phyloP scores from a whole-genome alignment of 805 yeast genomes.

The Candida corydali region DNA sequence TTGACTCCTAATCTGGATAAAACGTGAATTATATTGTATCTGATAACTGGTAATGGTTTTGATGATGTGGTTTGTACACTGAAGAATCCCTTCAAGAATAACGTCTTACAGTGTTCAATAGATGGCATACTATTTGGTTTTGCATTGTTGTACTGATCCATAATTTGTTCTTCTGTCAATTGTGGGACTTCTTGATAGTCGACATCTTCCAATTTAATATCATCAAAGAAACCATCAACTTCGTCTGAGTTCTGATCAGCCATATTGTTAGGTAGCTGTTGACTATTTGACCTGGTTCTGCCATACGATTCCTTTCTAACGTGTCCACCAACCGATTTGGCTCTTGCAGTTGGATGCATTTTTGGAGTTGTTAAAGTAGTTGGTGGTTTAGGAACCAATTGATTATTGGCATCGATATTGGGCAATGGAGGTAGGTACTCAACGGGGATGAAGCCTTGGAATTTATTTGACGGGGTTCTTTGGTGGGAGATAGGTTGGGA shows the following conservation, averaged over 20 bases:
- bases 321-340: slow-evolving; percentile 80
- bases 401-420: slow-evolving; percentile 28
- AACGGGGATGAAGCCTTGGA: slow-evolving; percentile 39
- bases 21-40: slow-evolving; percentile 77
- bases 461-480: slow-evolving; percentile 43
- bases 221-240: slow-evolving; percentile 55
- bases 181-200: slow-evolving; percentile 30
- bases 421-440: slow-evolving; percentile 45
- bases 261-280: slow-evolving; percentile 37
- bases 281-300: slow-evolving; percentile 7
- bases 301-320: slow-evolving; percentile 55
- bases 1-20: slow-evolving; percentile 73
- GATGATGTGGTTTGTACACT: slow-evolving; percentile 94
- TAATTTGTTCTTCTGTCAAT: slow-evolving; percentile 37
- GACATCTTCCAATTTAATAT: slow-evolving; percentile 42
- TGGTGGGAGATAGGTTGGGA: slow-evolving; percentile 27
- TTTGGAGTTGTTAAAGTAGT: slow-evolving; percentile 17
- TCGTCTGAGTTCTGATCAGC: slow-evolving; percentile 45
- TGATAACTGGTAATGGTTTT: slow-evolving; percentile 81
- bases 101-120: slow-evolving; percentile 86
- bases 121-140: slow-evolving; percentile 85
- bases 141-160: slow-evolving; percentile 47
- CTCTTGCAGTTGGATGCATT: slow-evolving; percentile 80
- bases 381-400: slow-evolving; percentile 13
- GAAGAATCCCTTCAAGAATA: slow-evolving; percentile 89